Evolutionary conservation across 2,329 filamentous ascomycete species (phyloP).

Genomic region (Penicillium verrucosum): DNA sequence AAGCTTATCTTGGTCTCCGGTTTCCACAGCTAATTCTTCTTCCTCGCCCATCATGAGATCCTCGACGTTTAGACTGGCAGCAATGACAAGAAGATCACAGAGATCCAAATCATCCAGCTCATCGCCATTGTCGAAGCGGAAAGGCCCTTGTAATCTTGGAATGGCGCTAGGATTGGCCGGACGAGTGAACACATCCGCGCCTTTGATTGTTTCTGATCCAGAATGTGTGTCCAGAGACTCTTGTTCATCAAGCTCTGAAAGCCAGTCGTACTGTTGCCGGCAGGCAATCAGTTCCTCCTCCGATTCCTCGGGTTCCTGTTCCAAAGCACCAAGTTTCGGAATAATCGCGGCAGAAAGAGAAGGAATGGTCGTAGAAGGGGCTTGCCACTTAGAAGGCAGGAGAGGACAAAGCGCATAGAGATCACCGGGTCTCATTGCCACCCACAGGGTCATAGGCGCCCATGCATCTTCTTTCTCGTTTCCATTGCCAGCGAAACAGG

Average conservation of each 20-base stretch:
- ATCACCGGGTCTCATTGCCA: constrained; percentile 92
- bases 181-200: constrained; percentile 55
- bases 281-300: constrained; percentile 47
- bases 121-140: constrained; percentile 51
- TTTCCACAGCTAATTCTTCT: constrained; percentile 42
- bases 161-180: constrained; percentile 54
- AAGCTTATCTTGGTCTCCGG: constrained; percentile 48
- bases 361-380: constrained; percentile 71
- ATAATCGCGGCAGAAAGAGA: constrained; percentile 81
- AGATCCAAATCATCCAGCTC: constrained; percentile 55
- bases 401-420: constrained; percentile 91
- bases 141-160: constrained; percentile 62
- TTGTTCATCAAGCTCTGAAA: constrained; percentile 54
- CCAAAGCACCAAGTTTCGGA: constrained; percentile 57
- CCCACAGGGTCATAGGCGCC: constrained; percentile 94
- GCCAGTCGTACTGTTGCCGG: constrained; percentile 59
- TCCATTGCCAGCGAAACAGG: constrained; percentile 75
- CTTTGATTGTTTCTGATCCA: constrained; percentile 38
- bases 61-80: constrained; percentile 51
- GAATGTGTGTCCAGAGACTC: constrained; percentile 45
- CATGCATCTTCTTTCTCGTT: constrained; percentile 63
- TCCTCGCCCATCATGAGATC: constrained; percentile 54
- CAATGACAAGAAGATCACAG: constrained; percentile 59
- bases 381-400: constrained; percentile 80
- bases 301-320: constrained; percentile 40